Evolutionary conservation across 1,284 basidiomycete genomes (phyloP).

Genomic region (Schizopora paradoxa): DNA sequence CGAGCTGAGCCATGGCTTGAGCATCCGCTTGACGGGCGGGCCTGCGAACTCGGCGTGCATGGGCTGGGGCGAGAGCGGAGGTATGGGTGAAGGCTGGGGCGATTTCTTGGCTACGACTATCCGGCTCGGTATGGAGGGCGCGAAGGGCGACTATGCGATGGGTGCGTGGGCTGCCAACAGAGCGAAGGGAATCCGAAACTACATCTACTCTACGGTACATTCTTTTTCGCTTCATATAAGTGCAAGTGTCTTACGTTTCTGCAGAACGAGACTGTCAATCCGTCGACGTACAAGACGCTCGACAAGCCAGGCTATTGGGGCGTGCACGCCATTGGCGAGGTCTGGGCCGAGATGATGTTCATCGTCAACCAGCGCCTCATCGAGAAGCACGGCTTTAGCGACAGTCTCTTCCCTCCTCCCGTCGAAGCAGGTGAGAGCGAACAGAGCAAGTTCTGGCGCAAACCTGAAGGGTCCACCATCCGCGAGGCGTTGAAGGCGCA

Average conservation of each 20-base stretch:
- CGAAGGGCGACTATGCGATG: conserved; percentile 82
- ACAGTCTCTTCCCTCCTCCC: conserved; percentile 76
- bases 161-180: conserved; percentile 91
- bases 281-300: conserved; percentile 92
- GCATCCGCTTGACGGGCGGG: conserved; percentile 91
- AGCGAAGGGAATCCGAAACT: conserved; percentile 80
- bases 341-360: conserved; percentile 95
- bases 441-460: conserved; percentile 74
- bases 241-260: not conserved
- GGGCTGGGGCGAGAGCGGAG: conserved; percentile 93
- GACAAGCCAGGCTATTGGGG: conserved; percentile 92
- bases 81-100: conserved; percentile 96
- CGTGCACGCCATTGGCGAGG: conserved; percentile 89
- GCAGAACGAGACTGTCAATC: conserved; percentile 73
- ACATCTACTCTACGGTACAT: conserved; percentile 68
- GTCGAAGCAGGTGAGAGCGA: conserved; percentile 56
- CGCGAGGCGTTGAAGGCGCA: too few species aligned
- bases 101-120: conserved; percentile 85
- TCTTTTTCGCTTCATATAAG: not conserved
- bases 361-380: conserved; percentile 74
- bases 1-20: conserved; percentile 85
- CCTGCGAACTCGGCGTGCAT: conserved; percentile 90
- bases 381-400: conserved; percentile 74
- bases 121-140: conserved; percentile 61
- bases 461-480: too few species aligned